Base-by-base conservation (phyloP, 2,329 filamentous ascomycete species). In the Periconia digitata region DNA sequence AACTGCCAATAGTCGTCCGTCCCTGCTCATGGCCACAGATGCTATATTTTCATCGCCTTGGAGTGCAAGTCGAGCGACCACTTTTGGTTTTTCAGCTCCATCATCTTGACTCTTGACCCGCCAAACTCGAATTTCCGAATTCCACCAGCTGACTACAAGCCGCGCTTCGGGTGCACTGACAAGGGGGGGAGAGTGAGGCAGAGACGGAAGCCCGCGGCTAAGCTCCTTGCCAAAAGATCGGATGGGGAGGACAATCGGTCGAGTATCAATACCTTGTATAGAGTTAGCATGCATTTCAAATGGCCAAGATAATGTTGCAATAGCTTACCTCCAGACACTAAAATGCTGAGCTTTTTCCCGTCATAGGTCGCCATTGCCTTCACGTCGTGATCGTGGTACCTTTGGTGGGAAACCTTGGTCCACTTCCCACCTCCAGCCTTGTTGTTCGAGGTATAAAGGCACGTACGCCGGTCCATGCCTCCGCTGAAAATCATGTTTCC, bases 341-440 rank as follows among this genome's bases (percentile, higher is more conserved):
- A 79, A 46, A 97, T 85, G 63, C 90, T 97, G 64, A 96, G 83
- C 42, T 84, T 84, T 43, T 82, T 85, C 44, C 86, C 86, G 71
- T 99, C 94, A 56, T 92, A 97, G 0, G 89, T 85, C 27, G 91
- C 89, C 84, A 97, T 89, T 1, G 90, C 84, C 75, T 97, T 97
- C 62, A 97, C 91, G 74, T 99, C 94, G 70, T 97, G 92, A 39
- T 87, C 84, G 67, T 99, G 94, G 66, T 92, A 92, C 64, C 90
- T 82, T 57, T 89, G 82, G 66, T 95, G 90, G 71, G 85, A 88
- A n/a, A 90, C 80, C 70, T 94, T 92, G 49, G 83, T 83, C 94
- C 94, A 99, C 21, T 64, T 64, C 18, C 62, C 65, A 8, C 47
- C 53, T 27, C 51, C 49, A 15, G 45, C 43, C 46, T 64, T 67